phyloP scores from a whole-genome alignment of 768 basidiomycete species.

The Pleurotus platypus region DNA sequence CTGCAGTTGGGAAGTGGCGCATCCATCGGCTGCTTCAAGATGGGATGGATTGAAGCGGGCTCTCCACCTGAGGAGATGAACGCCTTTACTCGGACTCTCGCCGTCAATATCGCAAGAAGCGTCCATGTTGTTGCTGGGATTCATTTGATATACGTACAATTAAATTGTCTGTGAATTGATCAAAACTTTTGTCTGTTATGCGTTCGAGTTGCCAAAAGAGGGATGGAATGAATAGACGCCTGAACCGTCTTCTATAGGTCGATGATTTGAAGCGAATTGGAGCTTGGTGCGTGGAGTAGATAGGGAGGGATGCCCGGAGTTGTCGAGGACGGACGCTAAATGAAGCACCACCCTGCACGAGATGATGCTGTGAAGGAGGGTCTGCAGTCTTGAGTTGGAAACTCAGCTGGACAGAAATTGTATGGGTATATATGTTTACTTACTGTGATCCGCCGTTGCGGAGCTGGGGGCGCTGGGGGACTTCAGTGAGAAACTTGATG shows the following conservation, averaged over 20 bases:
- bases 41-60: conserved; percentile 13
- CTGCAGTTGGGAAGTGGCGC: conserved; percentile 16
- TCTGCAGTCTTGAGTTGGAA: not conserved
- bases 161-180: too few species aligned
- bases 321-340: not conserved
- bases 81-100: too few species aligned
- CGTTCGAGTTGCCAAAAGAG: too few species aligned
- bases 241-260: too few species aligned
- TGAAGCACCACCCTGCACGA: not conserved
- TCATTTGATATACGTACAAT: too few species aligned
- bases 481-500: not conserved
- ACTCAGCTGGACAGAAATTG: too few species aligned
- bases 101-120: too few species aligned
- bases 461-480: not conserved
- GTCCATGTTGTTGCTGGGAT: too few species aligned
- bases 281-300: not conserved
- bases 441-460: not conserved
- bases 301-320: not conserved
- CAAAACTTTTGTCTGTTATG: too few species aligned
- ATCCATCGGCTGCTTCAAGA: conserved; percentile 9
- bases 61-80: conserved; percentile 9
- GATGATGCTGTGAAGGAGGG: not conserved
- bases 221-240: too few species aligned
- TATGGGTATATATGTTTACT: not conserved
- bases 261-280: not conserved